Evolutionary conservation across 2,329 filamentous ascomycete species (phyloP).

Genomic region (Hirsutella minnesotensis): DNA sequence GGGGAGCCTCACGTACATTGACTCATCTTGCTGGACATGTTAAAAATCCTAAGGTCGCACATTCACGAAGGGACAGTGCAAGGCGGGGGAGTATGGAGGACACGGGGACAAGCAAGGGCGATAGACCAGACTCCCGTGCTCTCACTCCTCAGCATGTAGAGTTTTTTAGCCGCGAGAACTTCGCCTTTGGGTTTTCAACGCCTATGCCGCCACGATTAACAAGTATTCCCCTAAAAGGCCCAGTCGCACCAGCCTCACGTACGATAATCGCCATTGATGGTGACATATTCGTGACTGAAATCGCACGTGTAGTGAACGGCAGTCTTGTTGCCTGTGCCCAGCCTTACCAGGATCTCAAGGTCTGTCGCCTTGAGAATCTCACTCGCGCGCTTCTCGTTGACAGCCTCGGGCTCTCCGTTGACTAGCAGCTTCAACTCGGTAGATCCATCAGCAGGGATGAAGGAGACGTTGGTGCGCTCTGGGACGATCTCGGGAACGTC

Average conservation of each 20-base stretch:
- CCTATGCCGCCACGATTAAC: not conserved
- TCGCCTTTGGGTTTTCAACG: conserved; percentile 1
- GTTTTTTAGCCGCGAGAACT: too few species aligned
- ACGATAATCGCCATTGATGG: conserved; percentile 58
- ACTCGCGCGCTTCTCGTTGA: conserved; percentile 65
- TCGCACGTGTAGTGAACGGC: conserved; percentile 79
- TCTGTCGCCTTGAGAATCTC: conserved; percentile 71
- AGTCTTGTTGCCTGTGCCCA: conserved; percentile 58
- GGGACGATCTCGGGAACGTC: conserved; percentile 55
- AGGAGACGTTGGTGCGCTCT: conserved; percentile 64
- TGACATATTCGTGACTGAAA: conserved; percentile 70
- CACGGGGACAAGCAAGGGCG: too few species aligned
- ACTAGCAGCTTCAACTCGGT: conserved; percentile 65
- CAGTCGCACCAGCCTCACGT: conserved; percentile 27
- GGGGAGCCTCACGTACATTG: not conserved
- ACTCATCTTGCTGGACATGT: too few species aligned
- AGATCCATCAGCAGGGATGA: conserved; percentile 67
- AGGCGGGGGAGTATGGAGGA: too few species aligned
- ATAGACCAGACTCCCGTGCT: too few species aligned
- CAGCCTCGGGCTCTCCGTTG: conserved; percentile 66
- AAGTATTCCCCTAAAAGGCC: not conserved
- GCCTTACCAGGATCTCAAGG: conserved; percentile 62
- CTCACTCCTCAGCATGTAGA: too few species aligned
- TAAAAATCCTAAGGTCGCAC: too few species aligned
- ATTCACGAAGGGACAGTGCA: too few species aligned